Percentiles rank a stretch among this genome's conserved stretches.
Conservation (phyloP, 1,139 yeast genomes). For the Hyphopichia burtonii region DNA sequence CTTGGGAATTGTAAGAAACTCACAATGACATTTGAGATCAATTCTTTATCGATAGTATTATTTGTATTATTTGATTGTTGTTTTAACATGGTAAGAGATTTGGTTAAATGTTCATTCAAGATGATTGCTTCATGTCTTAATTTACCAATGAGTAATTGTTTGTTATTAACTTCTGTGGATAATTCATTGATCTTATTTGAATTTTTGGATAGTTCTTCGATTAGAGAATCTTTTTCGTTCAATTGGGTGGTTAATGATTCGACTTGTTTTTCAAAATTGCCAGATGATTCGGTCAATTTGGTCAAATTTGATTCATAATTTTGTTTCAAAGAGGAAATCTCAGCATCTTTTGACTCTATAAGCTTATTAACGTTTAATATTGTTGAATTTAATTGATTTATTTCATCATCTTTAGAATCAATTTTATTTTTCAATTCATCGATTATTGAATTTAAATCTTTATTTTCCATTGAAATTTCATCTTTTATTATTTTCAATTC, state of each 20-base stretch:
- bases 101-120: slow-evolving; percentile 88
- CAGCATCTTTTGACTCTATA: slow-evolving; percentile 15
- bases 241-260: slow-evolving; percentile 10
- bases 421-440: slow-evolving; percentile 46
- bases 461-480: slow-evolving; percentile 48
- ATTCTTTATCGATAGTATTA: slow-evolving; percentile 80
- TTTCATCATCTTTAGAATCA: slow-evolving; percentile 20
- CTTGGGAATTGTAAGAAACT: slow-evolving; percentile 86
- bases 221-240: slow-evolving; percentile 14
- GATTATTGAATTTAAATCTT: slow-evolving; percentile 39
- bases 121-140: slow-evolving; percentile 95
- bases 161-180: slow-evolving; percentile 53
- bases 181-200: slow-evolving; percentile 18
- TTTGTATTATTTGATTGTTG: slow-evolving; percentile 64
- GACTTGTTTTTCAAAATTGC: slow-evolving; percentile 8
- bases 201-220: slow-evolving; percentile 12
- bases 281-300: slow-evolving; percentile 6
- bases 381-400: slow-evolving; percentile 10
- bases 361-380: slow-evolving; percentile 21
- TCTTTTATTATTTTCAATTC: slow-evolving; percentile 48
- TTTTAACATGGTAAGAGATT: slow-evolving; percentile 76
- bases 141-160: slow-evolving; percentile 81
- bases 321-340: slow-evolving; percentile 8
- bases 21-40: slow-evolving; percentile 79
- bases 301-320: slow-evolving; percentile 9